Base-by-base conservation (phyloP, 2,329 filamentous ascomycete species). In the Penicillium decumbens region DNA sequence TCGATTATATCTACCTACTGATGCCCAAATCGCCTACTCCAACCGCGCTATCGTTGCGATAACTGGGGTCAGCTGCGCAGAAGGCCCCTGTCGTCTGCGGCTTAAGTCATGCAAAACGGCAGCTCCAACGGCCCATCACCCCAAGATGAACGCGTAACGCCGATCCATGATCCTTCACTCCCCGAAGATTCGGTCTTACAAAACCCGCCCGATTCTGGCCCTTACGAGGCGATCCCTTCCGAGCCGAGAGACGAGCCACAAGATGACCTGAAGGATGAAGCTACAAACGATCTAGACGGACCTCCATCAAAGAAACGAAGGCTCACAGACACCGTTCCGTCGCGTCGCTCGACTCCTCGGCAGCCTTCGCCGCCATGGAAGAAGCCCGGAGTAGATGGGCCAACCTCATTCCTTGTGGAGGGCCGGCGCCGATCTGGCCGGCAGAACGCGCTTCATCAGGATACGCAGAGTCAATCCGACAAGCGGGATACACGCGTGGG, bases 281-380 rank as follows among this genome's bases (percentile, higher is more conserved):
- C 53, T 52, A 48, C 52, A 35, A 62, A 65, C 49, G 60, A 66
- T 55, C 51, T 57, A 41, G 67, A 72, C 40, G 71, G 62, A 25
- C 74, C 72, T 27, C 72, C 73, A 42, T 65, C 70, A 6, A 77
- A 77, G 61, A 74, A 70, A 56, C 67, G 72, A 56, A 75, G 72
- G 55, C 60, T 77, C 45, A 66, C 65, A 54, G 70, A 69, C 24
- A 55, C 61, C 29, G 58, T 58, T 13, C 58, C 62, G 20, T 69
- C 64, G 48, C 64, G 65, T 50, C 69, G 67, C 44, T 67, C 67
- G 20, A 70, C 67, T 24, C 66, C 72, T n/a, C 68, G 73, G 41
- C 66, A 69, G 40, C 59, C 67, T 35, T 97, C 92, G 55, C 93
- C 93, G 57, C 93, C 93, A 20, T 98, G 93, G 93, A 97, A 93